Conservation (phyloP, 805 yeast genomes). For the Wickerhamiella nectarea region DNA sequence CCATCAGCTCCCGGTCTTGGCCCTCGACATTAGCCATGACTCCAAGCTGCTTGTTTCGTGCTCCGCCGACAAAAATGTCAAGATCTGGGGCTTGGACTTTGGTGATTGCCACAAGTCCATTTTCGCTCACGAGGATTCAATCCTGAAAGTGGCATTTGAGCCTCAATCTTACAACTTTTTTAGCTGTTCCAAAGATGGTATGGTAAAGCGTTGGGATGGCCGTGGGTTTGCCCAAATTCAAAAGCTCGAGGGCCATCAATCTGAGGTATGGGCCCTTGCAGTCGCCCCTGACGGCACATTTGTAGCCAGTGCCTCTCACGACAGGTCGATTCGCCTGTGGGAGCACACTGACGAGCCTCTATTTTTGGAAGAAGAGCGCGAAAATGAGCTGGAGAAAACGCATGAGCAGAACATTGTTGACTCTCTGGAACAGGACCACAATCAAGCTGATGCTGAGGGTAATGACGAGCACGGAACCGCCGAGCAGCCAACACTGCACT, state of each 20-base stretch:
- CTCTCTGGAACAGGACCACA: conserved; percentile 39
- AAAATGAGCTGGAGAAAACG: conserved; percentile 83
- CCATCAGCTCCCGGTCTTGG: conserved; percentile 87
- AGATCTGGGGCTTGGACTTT: conserved; percentile 97
- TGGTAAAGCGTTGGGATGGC: conserved; percentile 96
- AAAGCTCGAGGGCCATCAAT: conserved; percentile 70
- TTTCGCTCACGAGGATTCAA: conserved; percentile 93
- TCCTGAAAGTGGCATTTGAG: conserved; percentile 74
- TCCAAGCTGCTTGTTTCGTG: conserved; percentile 80
- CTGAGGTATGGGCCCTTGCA: conserved; percentile 90
- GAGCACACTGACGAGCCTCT: conserved; percentile 85
- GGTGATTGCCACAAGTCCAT: conserved; percentile 97
- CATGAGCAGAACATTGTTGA: conserved; percentile 70
- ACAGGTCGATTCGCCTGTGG: conserved; percentile 90
- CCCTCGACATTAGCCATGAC: conserved; percentile 82
- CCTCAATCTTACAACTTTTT: conserved; percentile 83
- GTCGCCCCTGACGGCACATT: conserved; percentile 53
- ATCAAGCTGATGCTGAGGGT: conserved; percentile 25
- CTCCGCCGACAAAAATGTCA: conserved; percentile 93
- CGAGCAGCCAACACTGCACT: conserved; percentile 58
- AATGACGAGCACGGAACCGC: conserved; percentile 35
- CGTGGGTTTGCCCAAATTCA: conserved; percentile 91
- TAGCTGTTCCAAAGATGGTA: conserved; percentile 77
- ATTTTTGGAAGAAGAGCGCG: conserved; percentile 93
- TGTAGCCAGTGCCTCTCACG: conserved; percentile 78